Conservation (phyloP, 1,284 basidiomycete genomes). For the Microbotryum silenes-acaulis region DNA sequence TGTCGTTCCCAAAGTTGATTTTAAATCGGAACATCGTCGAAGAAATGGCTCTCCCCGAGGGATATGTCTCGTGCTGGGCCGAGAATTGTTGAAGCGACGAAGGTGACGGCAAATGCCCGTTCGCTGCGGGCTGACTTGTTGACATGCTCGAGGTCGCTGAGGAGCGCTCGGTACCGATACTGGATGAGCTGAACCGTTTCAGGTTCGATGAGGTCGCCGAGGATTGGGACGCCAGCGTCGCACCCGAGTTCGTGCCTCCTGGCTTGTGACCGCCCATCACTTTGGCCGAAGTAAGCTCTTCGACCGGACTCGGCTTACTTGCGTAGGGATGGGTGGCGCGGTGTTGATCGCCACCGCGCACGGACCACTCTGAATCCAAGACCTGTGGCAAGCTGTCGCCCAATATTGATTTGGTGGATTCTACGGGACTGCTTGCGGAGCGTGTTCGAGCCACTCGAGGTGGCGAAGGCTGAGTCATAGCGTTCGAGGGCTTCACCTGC, state of each 20-base stretch:
- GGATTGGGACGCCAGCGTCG: conserved; percentile 22
- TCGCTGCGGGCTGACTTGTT: conserved; percentile 11
- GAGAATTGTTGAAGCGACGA: not conserved
- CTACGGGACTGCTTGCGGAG: too few species aligned
- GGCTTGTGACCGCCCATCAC: conserved; percentile 42
- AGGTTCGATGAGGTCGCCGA: conserved; percentile 14
- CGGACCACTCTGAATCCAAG: too few species aligned
- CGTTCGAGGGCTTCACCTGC: too few species aligned
- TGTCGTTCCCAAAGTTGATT: conserved; percentile 78
- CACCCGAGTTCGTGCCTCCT: conserved; percentile 32
- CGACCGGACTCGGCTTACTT: too few species aligned
- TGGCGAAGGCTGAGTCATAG: too few species aligned
- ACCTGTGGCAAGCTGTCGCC: too few species aligned
- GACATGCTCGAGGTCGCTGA: conserved; percentile 29
- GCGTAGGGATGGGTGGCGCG: not conserved
- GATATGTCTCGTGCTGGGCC: not conserved
- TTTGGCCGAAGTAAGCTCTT: not conserved
- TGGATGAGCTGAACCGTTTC: conserved; percentile 31
- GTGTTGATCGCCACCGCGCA: not conserved
- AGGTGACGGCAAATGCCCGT: conserved; percentile 8
- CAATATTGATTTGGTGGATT: too few species aligned
- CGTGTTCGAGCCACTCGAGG: too few species aligned
- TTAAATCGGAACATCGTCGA: conserved; percentile 37
- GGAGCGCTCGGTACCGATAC: conserved; percentile 31
- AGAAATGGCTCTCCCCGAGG: conserved; percentile 1